Conservation (phyloP, 2,329 filamentous ascomycete genomes). For the Didymella exigua region DNA sequence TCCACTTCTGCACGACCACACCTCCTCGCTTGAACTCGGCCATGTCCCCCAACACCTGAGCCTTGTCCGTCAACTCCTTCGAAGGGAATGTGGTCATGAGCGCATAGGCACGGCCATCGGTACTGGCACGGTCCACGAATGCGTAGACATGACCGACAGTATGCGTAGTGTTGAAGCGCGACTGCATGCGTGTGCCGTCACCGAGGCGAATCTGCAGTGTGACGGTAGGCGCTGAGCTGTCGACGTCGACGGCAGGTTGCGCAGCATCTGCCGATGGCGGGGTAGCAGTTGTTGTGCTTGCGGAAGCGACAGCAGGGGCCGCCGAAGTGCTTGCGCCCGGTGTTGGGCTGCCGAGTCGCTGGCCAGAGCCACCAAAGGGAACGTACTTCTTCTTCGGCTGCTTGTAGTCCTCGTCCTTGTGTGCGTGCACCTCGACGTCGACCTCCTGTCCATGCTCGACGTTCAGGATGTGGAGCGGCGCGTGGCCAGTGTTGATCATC, state of each 20-base stretch:
- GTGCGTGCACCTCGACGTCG: constrained; percentile 75
- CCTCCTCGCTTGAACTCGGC: constrained; percentile 59
- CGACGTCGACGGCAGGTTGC: constrained; percentile 57
- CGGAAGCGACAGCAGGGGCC: constrained; percentile 42
- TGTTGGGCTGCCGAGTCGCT: constrained; percentile 77
- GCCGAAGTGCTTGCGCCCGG: constrained; percentile 60
- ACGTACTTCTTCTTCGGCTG: constrained; percentile 75
- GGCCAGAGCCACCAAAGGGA: constrained; percentile 74
- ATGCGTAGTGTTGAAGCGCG: constrained; percentile 79
- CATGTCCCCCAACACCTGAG: constrained; percentile 54
- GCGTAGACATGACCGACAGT: constrained; percentile 79
- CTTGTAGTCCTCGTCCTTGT: constrained; percentile 76
- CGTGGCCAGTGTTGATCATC: constrained; percentile 78
- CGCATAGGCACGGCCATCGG: constrained; percentile 69
- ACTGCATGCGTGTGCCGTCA: constrained; percentile 76
- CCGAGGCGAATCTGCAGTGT: constrained; percentile 78
- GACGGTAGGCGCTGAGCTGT: constrained; percentile 70
- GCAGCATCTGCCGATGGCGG: constrained; percentile 45
- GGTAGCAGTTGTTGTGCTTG: constrained; percentile 37
- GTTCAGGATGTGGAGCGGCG: constrained; percentile 78
- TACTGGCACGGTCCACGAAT: constrained; percentile 71
- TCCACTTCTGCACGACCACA: constrained; percentile 63
- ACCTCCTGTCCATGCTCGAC: constrained; percentile 76
- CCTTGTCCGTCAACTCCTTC: constrained; percentile 76
- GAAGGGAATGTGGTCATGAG: constrained; percentile 83